These are phyloP conservation scores for Fabrea salina DNA, from an alignment of 169 alveolate species.

Conservation along the genomic window DNA sequence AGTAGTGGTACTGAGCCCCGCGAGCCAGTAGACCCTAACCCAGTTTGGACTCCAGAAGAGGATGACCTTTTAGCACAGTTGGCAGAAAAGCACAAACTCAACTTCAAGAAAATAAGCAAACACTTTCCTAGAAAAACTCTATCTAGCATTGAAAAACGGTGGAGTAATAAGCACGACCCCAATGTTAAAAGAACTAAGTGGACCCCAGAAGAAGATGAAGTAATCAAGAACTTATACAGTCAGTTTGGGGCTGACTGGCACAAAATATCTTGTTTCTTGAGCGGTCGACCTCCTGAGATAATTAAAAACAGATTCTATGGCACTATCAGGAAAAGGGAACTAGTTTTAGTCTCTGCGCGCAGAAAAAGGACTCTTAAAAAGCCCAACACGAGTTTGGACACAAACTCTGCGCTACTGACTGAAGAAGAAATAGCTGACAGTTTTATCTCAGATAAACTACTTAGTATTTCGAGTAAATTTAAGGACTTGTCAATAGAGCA, in stretches of 20 bases:
- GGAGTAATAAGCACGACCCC: conserved; percentile 27
- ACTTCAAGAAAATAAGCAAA: background rate
- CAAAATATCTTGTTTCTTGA: background rate
- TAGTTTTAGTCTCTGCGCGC: background rate
- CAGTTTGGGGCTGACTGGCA: conserved; percentile 21
- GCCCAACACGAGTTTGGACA: background rate
- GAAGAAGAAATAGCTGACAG: background rate
- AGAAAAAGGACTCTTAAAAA: background rate
- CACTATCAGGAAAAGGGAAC: background rate
- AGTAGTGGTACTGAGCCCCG: too few relatives aligned
- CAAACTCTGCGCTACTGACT: background rate
- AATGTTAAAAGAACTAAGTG: background rate
- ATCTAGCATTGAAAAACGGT: background rate
- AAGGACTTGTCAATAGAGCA: background rate
- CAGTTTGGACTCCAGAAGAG: conserved; percentile 27
- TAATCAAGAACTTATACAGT: background rate
- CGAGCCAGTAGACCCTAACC: too few relatives aligned
- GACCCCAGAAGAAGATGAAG: conserved; percentile 20
- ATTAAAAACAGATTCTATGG: conserved; percentile 1
- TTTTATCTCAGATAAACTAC: background rate
- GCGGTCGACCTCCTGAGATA: background rate
- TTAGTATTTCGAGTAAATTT: background rate
- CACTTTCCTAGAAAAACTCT: conserved; percentile 2
- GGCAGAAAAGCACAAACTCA: background rate
- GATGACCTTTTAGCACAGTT: background rate